These are phyloP conservation scores for Epichloe gansuensis DNA, from an alignment of 2,329 filamentous ascomycete species.

Conservation along the genomic window DNA sequence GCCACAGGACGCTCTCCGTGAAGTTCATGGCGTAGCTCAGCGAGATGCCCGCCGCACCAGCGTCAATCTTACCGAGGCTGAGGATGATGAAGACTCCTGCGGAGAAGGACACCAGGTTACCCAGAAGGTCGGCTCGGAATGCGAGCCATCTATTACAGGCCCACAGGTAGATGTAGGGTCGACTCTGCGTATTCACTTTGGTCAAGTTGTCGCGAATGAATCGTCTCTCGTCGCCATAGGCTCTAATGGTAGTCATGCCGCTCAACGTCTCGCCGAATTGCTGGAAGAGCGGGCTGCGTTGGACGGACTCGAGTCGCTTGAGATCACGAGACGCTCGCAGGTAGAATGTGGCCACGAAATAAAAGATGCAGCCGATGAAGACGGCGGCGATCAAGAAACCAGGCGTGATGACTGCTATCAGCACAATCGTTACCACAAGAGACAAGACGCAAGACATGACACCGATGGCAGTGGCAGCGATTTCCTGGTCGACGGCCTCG, in stretches of 20 bases:
- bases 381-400: slow-evolving; percentile 76
- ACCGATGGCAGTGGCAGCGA: slow-evolving; percentile 78
- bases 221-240: slow-evolving; percentile 84
- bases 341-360: slow-evolving; percentile 75
- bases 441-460: slow-evolving; percentile 51
- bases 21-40: slow-evolving; percentile 94
- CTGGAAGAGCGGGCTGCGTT: slow-evolving; percentile 90
- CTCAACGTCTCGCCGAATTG: slow-evolving; percentile 93
- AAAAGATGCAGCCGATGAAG: slow-evolving; percentile 75
- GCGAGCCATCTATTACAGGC: slow-evolving; percentile 93
- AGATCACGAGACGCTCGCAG: slow-evolving; percentile 86
- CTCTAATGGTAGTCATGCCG: slow-evolving; percentile 91
- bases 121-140: slow-evolving; percentile 79
- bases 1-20: slow-evolving; percentile 92
- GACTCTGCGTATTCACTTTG: slow-evolving; percentile 79
- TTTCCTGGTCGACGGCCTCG: slow-evolving; percentile 88
- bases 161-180: slow-evolving; percentile 95
- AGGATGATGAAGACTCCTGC: slow-evolving; percentile 82
- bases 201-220: slow-evolving; percentile 86
- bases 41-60: slow-evolving; percentile 84
- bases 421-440: slow-evolving; percentile 69
- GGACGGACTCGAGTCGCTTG: slow-evolving; percentile 87
- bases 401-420: slow-evolving; percentile 83
- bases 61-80: slow-evolving; percentile 71
- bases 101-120: slow-evolving; percentile 86